A percentile compares a stretch with the other conserved stretches of the same genome.
Conservation (phyloP, 2,329 filamentous ascomycete species). For the Alternaria metachromatica region DNA sequence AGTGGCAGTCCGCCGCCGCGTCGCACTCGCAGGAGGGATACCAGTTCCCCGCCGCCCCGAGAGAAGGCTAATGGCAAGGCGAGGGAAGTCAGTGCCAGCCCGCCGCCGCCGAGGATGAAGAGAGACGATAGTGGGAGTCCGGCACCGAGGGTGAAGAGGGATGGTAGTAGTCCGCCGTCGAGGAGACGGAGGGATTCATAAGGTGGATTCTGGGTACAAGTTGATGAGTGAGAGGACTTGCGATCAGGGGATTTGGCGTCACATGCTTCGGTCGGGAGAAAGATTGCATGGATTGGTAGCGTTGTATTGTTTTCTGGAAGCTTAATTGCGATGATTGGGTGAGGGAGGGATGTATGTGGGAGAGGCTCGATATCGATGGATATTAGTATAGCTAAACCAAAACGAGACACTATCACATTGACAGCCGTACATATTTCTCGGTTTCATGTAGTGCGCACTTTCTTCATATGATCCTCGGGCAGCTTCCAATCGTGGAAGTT, state of each 20-base stretch:
- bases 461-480: no score
- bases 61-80: neutral
- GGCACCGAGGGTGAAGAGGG: neutral
- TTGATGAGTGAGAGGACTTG: neutral
- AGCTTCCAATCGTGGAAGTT: no score
- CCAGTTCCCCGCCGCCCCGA: neutral
- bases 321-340: neutral
- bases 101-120: conserved; percentile 5
- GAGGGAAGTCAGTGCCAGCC: neutral
- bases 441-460: no score
- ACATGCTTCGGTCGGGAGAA: neutral
- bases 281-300: neutral
- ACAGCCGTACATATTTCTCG: no score
- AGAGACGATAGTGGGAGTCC: conserved; percentile 5
- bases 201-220: neutral
- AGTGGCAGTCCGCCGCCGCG: neutral
- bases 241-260: neutral
- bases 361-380: neutral
- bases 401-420: no score
- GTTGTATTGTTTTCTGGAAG: neutral
- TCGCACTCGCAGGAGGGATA: neutral
- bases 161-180: conserved; percentile 6
- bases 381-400: neutral
- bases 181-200: conserved; percentile 5
- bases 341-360: neutral